A percentile compares a stretch with the other conserved stretches of the same genome.
phyloP scores from a whole-genome alignment of 768 basidiomycete species.

The Lyophyllum decastes region DNA sequence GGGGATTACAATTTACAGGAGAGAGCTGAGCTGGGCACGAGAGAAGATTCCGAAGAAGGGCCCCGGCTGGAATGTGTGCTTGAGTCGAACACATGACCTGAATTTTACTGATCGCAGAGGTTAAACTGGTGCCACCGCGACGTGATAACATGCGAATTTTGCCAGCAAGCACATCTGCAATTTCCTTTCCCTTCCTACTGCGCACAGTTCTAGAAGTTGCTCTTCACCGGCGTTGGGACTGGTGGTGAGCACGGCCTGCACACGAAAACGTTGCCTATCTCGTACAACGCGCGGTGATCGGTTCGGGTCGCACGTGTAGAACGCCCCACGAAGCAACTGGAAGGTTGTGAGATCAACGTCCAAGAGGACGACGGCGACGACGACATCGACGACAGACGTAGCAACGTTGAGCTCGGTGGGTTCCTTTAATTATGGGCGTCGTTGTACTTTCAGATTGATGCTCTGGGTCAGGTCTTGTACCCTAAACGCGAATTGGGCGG shows the following conservation, averaged over 20 bases:
- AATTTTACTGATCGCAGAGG: conserved; percentile 4
- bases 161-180: background rate
- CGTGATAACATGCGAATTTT: conserved; percentile 12
- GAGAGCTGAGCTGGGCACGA: background rate
- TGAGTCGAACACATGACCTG: conserved; percentile 11
- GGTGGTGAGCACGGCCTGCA: background rate
- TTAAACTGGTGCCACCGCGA: conserved; percentile 7
- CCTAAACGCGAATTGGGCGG: background rate
- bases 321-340: background rate
- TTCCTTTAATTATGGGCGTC: background rate
- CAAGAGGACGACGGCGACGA: background rate
- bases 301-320: conserved; percentile 3
- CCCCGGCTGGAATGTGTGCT: background rate
- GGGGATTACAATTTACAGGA: background rate
- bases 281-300: background rate
- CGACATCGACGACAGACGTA: background rate
- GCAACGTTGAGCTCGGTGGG: background rate
- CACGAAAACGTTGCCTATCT: background rate
- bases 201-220: background rate
- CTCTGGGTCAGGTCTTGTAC: background rate
- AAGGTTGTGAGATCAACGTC: background rate
- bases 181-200: background rate
- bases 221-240: background rate
- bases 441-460: background rate
- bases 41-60: background rate